phyloP scores from a whole-genome alignment of 768 basidiomycete species.

The Agaricus subrufescens region DNA sequence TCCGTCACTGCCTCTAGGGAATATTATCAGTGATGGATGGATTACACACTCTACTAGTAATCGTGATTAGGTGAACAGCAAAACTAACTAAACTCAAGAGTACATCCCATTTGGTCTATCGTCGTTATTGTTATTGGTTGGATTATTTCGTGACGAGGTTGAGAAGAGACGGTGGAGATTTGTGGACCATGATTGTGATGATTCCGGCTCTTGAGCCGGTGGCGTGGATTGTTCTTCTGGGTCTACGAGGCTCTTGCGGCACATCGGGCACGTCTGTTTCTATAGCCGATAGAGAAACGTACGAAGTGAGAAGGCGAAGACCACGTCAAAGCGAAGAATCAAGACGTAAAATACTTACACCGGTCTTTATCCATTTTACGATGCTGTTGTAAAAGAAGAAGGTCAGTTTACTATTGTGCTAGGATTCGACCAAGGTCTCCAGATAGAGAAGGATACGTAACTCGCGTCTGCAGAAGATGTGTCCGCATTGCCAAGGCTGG shows the following conservation, averaged over 20 bases:
- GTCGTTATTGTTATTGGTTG: not conserved
- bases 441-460: slow-evolving; percentile 20
- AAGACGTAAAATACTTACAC: slow-evolving; percentile 31
- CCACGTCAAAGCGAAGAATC: slow-evolving; percentile 8
- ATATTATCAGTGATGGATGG: not conserved
- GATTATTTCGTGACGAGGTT: not conserved
- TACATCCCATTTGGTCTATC: slow-evolving; percentile 46
- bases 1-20: too few species aligned
- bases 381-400: slow-evolving; percentile 36
- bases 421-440: not conserved
- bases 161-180: not conserved
- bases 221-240: slow-evolving; percentile 9
- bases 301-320: not conserved
- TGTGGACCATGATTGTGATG: not conserved
- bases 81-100: slow-evolving; percentile 30
- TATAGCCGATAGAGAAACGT: not conserved
- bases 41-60: not conserved
- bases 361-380: slow-evolving; percentile 55
- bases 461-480: slow-evolving; percentile 83
- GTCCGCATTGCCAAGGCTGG: slow-evolving; percentile 50
- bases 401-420: not conserved
- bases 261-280: slow-evolving; percentile 15
- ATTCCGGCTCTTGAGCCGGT: not conserved
- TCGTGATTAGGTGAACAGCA: not conserved
- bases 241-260: slow-evolving; percentile 11